phyloP scores from a whole-genome alignment of 2,329 filamentous ascomycete genomes.

The Eutypa lata region DNA sequence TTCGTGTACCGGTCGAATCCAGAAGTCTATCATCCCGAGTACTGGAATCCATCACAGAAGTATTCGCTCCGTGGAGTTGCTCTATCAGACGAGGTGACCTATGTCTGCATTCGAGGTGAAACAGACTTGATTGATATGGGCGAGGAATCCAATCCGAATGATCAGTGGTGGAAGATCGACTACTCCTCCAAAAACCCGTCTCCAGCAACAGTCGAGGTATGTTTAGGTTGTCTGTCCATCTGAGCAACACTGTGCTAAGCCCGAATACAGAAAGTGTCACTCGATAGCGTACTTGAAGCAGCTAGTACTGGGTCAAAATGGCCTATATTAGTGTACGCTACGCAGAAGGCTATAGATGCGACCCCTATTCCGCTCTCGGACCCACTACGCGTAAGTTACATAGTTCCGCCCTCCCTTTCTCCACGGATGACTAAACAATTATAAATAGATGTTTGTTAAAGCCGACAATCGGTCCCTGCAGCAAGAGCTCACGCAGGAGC shows the following conservation, averaged over 20 bases:
- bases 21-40: constrained; percentile 27
- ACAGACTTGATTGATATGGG: constrained; percentile 41
- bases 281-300: constrained; percentile 42
- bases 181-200: constrained; percentile 36
- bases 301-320: constrained; percentile 47
- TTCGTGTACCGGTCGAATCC: constrained; percentile 23
- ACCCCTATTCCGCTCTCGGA: constrained; percentile 35
- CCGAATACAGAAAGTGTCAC: constrained; percentile 40
- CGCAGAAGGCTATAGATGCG: constrained; percentile 42
- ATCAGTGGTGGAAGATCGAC: constrained; percentile 57
- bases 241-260: constrained; percentile 12
- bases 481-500: constrained; percentile 44
- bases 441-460: constrained; percentile 43
- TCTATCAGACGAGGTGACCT: constrained; percentile 44
- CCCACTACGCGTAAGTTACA: constrained; percentile 31
- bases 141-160: constrained; percentile 27
- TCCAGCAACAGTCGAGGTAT: constrained; percentile 49
- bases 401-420: neutral
- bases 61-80: constrained; percentile 52
- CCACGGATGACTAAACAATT: constrained; percentile 1
- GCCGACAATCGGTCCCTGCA: constrained; percentile 52
- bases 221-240: constrained; percentile 5
- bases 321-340: constrained; percentile 52
- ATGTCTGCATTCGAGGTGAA: constrained; percentile 45
- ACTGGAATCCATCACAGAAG: constrained; percentile 37